Percentiles rank a stretch among this genome's conserved stretches.
phyloP scores from a whole-genome alignment of 1,284 basidiomycete genomes.

The Moniliella sp. region DNA sequence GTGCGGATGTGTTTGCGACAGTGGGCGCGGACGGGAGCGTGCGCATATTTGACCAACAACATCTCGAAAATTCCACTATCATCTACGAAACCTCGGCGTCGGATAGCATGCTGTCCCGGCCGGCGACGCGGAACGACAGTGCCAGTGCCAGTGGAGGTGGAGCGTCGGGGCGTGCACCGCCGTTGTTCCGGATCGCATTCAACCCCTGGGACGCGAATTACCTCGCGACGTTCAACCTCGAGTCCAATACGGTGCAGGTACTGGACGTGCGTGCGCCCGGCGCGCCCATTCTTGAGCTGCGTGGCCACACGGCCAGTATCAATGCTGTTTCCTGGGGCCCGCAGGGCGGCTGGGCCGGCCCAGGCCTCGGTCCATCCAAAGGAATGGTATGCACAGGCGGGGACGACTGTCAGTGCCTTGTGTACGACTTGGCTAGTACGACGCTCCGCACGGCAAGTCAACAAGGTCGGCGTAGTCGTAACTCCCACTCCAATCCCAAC shows the following conservation, averaged over 20 bases:
- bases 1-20: constrained; percentile 88
- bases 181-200: constrained; percentile 30
- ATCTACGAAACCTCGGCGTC: constrained; percentile 53
- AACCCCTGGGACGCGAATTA: constrained; percentile 34
- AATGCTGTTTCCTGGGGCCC: constrained; percentile 33
- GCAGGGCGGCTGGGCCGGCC: constrained; percentile 12
- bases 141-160: constrained; percentile 5
- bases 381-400: constrained; percentile 32
- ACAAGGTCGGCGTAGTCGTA: constrained; percentile 25
- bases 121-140: no score
- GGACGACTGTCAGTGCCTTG: constrained; percentile 29
- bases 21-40: constrained; percentile 91
- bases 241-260: constrained; percentile 28
- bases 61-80: constrained; percentile 91
- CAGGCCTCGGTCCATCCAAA: constrained; percentile 5
- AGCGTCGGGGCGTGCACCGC: constrained; percentile 12
- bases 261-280: constrained; percentile 31
- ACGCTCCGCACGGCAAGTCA: constrained; percentile 27
- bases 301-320: constrained; percentile 23
- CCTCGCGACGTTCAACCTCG: constrained; percentile 31
- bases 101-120: constrained; percentile 6
- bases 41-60: constrained; percentile 83
- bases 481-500: no score
- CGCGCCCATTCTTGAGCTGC: constrained; percentile 26
- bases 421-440: constrained; percentile 27